phyloP scores from a whole-genome alignment of 345 rosid genomes.

The Bretschneidera sinensis region DNA sequence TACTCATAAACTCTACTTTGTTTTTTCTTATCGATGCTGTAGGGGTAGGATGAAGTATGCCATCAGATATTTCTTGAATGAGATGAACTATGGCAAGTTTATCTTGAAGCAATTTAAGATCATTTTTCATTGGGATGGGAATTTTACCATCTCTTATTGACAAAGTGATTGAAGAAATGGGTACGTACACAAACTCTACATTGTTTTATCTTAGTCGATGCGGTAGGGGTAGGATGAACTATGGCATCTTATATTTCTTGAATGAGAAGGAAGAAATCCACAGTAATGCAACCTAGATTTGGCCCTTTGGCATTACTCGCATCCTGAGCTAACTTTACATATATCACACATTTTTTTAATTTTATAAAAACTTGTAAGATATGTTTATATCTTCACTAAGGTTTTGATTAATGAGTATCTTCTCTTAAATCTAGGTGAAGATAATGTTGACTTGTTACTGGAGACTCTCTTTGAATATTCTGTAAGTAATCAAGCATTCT shows the following conservation, averaged over 20 bases:
- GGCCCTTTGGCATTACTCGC: neutral
- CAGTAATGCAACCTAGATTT: neutral
- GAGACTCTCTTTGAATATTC: constrained; percentile 54
- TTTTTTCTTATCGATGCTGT: neutral
- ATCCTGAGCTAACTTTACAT: neutral
- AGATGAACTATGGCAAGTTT: too few relatives aligned
- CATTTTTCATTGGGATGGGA: too few relatives aligned
- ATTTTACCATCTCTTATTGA: too few relatives aligned
- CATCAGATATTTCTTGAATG: neutral
- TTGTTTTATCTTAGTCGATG: neutral
- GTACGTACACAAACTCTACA: too few relatives aligned
- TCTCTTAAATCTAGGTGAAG: constrained; percentile 56
- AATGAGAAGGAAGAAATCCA: neutral
- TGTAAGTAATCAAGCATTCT: constrained; percentile 28
- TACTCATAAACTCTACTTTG: constrained; percentile 1
- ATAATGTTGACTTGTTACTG: constrained; percentile 56
- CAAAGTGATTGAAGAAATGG: too few relatives aligned
- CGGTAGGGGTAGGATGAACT: too few relatives aligned
- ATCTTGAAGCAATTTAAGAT: too few relatives aligned
- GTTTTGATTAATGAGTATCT: constrained; percentile 12
- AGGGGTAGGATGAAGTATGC: too few relatives aligned
- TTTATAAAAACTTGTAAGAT: constrained; percentile 6
- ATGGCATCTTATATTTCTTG: too few relatives aligned
- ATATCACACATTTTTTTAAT: neutral
- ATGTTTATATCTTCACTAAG: constrained; percentile 11